Evolutionary conservation across 148 eudicot species (phyloP).

Genomic region (Camellia lanceoleosa): DNA sequence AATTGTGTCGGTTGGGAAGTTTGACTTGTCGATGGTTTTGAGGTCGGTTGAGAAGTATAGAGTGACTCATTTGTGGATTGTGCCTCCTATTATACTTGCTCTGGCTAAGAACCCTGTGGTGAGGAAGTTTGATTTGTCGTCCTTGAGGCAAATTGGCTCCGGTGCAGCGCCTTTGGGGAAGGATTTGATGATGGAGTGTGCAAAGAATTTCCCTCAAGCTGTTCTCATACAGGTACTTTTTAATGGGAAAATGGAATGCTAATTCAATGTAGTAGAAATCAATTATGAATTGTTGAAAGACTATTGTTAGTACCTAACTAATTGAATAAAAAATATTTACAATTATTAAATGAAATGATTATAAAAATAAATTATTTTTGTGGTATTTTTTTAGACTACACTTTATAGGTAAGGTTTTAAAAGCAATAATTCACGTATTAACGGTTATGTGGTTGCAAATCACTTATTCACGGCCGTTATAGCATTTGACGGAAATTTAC

Average conservation of each 20-base stretch:
- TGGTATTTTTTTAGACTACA: too few species aligned
- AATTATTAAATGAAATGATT: too few species aligned
- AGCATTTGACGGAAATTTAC: too few species aligned
- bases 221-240: constrained; percentile 45
- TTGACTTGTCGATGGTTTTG: constrained; percentile 62
- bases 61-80: constrained; percentile 66
- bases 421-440: too few species aligned
- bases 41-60: constrained; percentile 53
- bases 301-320: too few species aligned
- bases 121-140: constrained; percentile 60
- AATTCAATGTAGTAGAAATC: too few species aligned
- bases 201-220: constrained; percentile 53
- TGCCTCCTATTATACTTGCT: constrained; percentile 70
- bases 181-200: constrained; percentile 68
- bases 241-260: background rate
- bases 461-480: too few species aligned
- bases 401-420: too few species aligned
- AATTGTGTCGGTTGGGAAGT: constrained; percentile 51
- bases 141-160: constrained; percentile 62
- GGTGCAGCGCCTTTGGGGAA: constrained; percentile 85
- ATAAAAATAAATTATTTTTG: too few species aligned
- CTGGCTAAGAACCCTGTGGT: constrained; percentile 58
- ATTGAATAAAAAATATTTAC: too few species aligned
- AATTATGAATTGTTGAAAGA: too few species aligned
- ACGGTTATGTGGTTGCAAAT: too few species aligned